phyloP scores from a whole-genome alignment of 83 land plant genomes.

The Diphasiastrum complanatum region DNA sequence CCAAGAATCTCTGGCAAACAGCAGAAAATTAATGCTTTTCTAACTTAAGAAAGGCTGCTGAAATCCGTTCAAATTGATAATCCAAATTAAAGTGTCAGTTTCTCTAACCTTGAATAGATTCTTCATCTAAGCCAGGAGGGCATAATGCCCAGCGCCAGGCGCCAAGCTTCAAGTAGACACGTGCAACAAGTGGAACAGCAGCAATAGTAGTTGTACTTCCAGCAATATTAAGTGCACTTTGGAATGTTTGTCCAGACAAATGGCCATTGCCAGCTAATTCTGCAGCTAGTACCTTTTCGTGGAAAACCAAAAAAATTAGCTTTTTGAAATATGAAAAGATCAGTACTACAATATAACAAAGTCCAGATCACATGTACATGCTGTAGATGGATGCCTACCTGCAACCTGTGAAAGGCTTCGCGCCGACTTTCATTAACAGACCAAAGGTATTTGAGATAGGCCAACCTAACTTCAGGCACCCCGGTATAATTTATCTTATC shows the following conservation, averaged over 20 bases:
- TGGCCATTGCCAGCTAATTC: background rate
- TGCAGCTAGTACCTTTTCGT: background rate
- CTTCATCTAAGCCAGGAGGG: constrained; percentile 79
- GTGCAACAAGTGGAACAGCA: constrained; percentile 62
- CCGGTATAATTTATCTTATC: constrained; percentile 35
- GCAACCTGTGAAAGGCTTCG: constrained; percentile 69
- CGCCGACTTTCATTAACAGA: constrained; percentile 61
- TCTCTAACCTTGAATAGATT: constrained; percentile 76
- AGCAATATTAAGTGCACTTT: constrained; percentile 7
- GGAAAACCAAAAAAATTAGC: background rate
- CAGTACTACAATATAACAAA: constrained; percentile 3
- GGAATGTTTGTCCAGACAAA: background rate
- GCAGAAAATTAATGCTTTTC: background rate
- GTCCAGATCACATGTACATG: background rate
- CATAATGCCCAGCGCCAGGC: constrained; percentile 74
- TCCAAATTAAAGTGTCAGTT: no score
- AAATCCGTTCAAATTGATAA: no score
- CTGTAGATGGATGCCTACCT: constrained; percentile 31
- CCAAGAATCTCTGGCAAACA: constrained; percentile 51
- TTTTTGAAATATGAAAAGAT: constrained; percentile 1
- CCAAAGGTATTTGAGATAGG: constrained; percentile 92
- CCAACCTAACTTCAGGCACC: constrained; percentile 77
- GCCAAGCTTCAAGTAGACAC: constrained; percentile 72
- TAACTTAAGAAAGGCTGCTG: background rate
- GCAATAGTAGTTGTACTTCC: constrained; percentile 4